Conservation (phyloP, 208 protist species). For the Porcisia deanei region DNA sequence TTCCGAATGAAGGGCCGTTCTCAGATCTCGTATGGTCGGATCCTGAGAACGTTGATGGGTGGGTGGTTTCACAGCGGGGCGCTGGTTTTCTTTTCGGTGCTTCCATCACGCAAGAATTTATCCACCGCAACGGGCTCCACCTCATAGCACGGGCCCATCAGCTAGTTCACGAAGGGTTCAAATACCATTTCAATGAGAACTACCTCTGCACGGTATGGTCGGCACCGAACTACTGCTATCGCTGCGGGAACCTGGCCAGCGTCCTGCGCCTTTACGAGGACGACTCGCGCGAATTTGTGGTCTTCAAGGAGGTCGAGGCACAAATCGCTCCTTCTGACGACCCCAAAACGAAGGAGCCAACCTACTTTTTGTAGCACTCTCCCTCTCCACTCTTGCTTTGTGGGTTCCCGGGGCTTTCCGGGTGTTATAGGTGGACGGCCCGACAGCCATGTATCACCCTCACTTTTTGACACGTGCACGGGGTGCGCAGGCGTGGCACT, state of each 20-base stretch:
- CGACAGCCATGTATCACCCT: neutral
- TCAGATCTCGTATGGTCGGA: slow-evolving; percentile 92
- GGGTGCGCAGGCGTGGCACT: no score
- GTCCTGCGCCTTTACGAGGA: slow-evolving; percentile 93
- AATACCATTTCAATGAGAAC: slow-evolving; percentile 90
- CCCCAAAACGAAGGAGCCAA: slow-evolving; percentile 43
- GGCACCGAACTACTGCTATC: slow-evolving; percentile 98
- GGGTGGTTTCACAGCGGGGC: slow-evolving; percentile 80
- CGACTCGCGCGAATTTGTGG: slow-evolving; percentile 81
- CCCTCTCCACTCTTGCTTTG: neutral
- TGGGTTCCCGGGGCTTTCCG: neutral
- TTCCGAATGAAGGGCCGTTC: slow-evolving; percentile 86
- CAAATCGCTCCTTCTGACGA: slow-evolving; percentile 43
- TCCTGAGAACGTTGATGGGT: slow-evolving; percentile 84
- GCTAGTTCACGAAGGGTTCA: slow-evolving; percentile 91
- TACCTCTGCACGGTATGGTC: slow-evolving; percentile 96
- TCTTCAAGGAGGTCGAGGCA: slow-evolving; percentile 78
- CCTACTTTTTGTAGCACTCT: slow-evolving; percentile 69
- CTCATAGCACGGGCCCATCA: slow-evolving; percentile 91
- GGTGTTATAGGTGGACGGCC: neutral
- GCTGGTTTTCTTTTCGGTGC: slow-evolving; percentile 88
- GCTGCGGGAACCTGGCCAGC: slow-evolving; percentile 95
- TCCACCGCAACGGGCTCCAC: slow-evolving; percentile 80
- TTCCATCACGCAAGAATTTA: slow-evolving; percentile 77
- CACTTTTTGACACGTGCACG: neutral